Evolutionary conservation across 805 yeast genomes (phyloP), one percentile per base, ranked within the genome.

Genomic region (Teunomyces pallodes): DNA sequence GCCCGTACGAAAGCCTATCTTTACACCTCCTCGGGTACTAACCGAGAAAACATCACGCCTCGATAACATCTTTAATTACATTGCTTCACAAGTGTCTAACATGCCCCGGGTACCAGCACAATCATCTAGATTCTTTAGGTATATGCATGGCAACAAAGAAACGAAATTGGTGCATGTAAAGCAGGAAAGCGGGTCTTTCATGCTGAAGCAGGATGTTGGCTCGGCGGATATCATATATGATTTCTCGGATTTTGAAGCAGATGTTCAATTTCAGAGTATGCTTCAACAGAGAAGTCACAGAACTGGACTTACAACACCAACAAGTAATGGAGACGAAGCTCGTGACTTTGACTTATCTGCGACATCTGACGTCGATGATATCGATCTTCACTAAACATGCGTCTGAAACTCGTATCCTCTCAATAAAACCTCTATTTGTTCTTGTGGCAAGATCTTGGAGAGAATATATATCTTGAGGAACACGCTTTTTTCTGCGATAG

Each of bases 231-330:
- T 57, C 1, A 55, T 57, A 7, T 51, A 56, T 41, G 61, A 59
- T 38, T 35, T 60, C n/a, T 55, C 62, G 9, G 63, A 59, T 20
- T 54, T 54, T 36, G 63, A 60, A 40, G 60, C 55, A 36, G 58
- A 58, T 35, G 52, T 46, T 12, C 46, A 43, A 10, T 56, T 57
- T 12, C 54, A 52, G 9, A 26, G 9, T 26, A 54, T 56, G 60
- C 24, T 58, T 9, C 36, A 42, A 20, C 43, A 48, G 29, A 43
- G 41, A 12, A 26, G 17, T 26, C 8, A 10, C n/a, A n/a, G 30
- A 10, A 20, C 29, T 20, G 26, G 4, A 6, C 13, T 26, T 20
- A 24, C 41, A 38, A 26, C 16, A 6, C 17, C 42, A 4, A 14
- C 14, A 3, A 48, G 31, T 4, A 44, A 31, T 9, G n/a, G 28